Evolutionary conservation across 1,284 basidiomycete genomes (phyloP), one percentile per base, ranked within the genome.

Genomic region (Pseudozyma pruni): DNA sequence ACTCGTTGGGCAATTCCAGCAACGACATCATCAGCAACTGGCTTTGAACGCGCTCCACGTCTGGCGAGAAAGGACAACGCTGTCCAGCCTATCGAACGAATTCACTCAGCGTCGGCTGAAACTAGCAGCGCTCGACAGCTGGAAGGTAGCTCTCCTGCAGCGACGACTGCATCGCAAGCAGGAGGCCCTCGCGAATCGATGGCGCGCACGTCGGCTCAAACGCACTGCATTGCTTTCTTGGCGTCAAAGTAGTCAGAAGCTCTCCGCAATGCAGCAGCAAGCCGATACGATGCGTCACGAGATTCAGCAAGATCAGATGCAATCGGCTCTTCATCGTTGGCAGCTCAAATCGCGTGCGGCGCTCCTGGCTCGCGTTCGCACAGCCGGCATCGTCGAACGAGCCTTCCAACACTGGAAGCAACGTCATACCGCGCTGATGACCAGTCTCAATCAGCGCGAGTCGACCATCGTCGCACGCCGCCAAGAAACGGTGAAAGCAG

Each of bases 121-220:
- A 44, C 52, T 58, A 3, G 62, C 55, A 9, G 56, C 52, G 8
- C 35, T 74, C 8, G 56, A 60, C 8, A 22, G 25, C 11, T 74
- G 72, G 72, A 50, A 53, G 19, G 14, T 32, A 6, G 53, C 60
- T 1, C 20, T 53, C 1, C 54, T 55, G 16, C 48, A 64, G 32
- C 48, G 37, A 11, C 42, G 27, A 2, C 8, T 32, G 6, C 48
- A 22, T 2, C 40, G 51, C 22, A 63, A 61, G 29, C 54, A 59
- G 20, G 61, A 74, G 23, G 66, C 67, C 8, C 33, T 76, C 10
- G 68, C 74, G 4, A 35, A 43, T 6, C 58, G 74, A 19, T 76
- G 72, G 74, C 60, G 54, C 1, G 16, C 35, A 14, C 53, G 74
- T 8, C 27, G 58, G 11, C 13, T 54, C 23, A 76, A 72, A 33